Base-by-base conservation (phyloP, 345 rosid species). In the Gossypium anomalum region DNA sequence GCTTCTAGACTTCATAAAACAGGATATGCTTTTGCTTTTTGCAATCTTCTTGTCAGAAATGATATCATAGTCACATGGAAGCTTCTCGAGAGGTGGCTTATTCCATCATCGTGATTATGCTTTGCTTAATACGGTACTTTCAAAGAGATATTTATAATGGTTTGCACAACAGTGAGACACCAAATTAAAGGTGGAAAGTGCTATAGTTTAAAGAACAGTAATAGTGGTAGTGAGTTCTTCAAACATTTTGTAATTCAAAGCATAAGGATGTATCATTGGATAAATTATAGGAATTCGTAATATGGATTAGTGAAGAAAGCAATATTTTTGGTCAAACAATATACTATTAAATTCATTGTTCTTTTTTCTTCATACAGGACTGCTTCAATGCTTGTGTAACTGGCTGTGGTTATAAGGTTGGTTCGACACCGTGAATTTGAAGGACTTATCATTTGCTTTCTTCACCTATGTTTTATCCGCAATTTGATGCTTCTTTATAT, bases 331-430 rank as follows among this genome's bases (percentile, higher is more conserved):
- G 25, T 43, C 2, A 43, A 23, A 38, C 71, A 12, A 14, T 71
- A 13, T 19, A 20, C 70, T 66, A 16, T 66, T 59, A 23, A 45
- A 27, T 65, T 72, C 9, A 20, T 29, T 38, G 29, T 34, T 45
- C 16, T 17, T 56, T 74, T 43, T 52, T 59, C n/a, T 19, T 16
- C 53, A 2, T 75, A 57, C 89, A 94, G 98, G 89, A 91, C 57
- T 94, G 98, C 79, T 94, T 94, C 77, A 87, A 80, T 74, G 98
- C 98, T 15, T 92, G 98, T 85, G 90, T 85, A 23, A 75, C 98
- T 71, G 98, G 98, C 78, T 94, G 98, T 74, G 98, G 97, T 76
- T 92, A 78, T 66, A 92, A 88, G 97, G 98, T 94, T 71, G 75
- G 84, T 73, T 74, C 76, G 45, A 38, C 60, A 70, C 63, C 67